These are phyloP conservation scores for Ustilaginoidea virens DNA, from an alignment of 2,329 filamentous ascomycete species.

Conservation along the genomic window DNA sequence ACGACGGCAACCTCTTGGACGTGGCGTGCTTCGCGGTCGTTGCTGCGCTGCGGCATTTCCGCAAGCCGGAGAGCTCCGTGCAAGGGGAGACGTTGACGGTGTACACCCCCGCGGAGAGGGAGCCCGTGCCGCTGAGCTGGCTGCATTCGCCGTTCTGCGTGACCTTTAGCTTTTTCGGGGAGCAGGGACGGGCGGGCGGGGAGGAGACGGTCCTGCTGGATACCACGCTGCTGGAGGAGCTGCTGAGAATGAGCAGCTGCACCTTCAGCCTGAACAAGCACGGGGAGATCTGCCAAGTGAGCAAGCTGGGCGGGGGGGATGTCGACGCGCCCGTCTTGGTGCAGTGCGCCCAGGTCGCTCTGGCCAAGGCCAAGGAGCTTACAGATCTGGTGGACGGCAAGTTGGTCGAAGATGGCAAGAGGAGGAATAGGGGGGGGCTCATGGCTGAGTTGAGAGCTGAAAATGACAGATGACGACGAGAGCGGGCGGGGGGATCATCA, in stretches of 20 bases:
- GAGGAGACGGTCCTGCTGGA: conserved; percentile 57
- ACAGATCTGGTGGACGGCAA: conserved; percentile 56
- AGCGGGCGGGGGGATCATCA: too few relatives aligned
- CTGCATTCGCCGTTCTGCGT: conserved; percentile 86
- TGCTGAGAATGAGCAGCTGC: conserved; percentile 55
- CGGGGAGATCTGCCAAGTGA: conserved; percentile 80
- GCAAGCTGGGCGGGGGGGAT: conserved; percentile 74
- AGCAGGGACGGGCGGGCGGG: conserved; percentile 39
- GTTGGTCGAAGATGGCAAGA: conserved; percentile 63
- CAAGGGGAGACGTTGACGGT: conserved; percentile 74
- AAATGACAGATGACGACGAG: conserved; percentile 63
- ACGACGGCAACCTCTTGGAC: conserved; percentile 83
- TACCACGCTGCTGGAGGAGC: conserved; percentile 59
- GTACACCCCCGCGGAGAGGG: conserved; percentile 70
- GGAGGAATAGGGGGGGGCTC: conserved; percentile 62
- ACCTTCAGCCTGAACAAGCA: conserved; percentile 79
- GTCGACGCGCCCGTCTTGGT: conserved; percentile 69
- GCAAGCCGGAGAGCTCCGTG: conserved; percentile 76
- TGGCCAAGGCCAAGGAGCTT: conserved; percentile 69
- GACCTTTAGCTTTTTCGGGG: conserved; percentile 72
- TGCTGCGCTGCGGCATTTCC: conserved; percentile 79
- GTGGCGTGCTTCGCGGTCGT: conserved; percentile 75
- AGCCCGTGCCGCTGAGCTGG: conserved; percentile 79
- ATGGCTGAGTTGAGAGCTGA: conserved; percentile 67
- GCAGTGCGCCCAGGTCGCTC: conserved; percentile 57